Conservation (phyloP, 2,329 filamentous ascomycete species). For the Fusarium miscanthi region DNA sequence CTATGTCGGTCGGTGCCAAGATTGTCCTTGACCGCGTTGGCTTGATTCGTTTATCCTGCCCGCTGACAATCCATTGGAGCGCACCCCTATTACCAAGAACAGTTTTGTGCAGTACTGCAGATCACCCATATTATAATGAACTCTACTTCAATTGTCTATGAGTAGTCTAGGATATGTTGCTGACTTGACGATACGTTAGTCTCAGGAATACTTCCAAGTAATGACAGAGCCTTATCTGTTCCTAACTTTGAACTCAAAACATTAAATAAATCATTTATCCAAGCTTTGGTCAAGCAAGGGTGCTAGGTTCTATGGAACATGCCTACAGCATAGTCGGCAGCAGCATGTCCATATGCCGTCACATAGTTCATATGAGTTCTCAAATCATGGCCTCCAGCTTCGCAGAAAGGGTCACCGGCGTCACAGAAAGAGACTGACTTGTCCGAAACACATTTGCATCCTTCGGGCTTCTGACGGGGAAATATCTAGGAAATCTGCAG, state of each 20-base stretch:
- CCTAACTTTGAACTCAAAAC: no score
- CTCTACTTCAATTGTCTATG: no score
- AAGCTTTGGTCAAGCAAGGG: background rate
- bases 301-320: slow-evolving; percentile 11
- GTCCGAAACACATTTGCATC: slow-evolving; percentile 15
- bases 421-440: slow-evolving; percentile 38
- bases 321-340: slow-evolving; percentile 22
- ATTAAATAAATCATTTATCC: no score
- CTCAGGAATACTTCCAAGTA: background rate
- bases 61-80: background rate
- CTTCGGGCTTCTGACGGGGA: slow-evolving; percentile 25
- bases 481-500: slow-evolving; percentile 17
- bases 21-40: background rate
- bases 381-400: slow-evolving; percentile 30
- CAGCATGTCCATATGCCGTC: slow-evolving; percentile 17
- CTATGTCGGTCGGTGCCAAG: background rate
- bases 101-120: background rate
- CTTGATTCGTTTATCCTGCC: background rate
- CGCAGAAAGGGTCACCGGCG: slow-evolving; percentile 36
- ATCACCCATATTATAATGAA: fast-evolving
- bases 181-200: background rate
- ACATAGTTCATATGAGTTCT: slow-evolving; percentile 39
- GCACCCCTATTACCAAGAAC: background rate
- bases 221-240: background rate
- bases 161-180: background rate